Evolutionary conservation across 805 yeast species (phyloP).

Genomic region (Saturnispora saitoi): DNA sequence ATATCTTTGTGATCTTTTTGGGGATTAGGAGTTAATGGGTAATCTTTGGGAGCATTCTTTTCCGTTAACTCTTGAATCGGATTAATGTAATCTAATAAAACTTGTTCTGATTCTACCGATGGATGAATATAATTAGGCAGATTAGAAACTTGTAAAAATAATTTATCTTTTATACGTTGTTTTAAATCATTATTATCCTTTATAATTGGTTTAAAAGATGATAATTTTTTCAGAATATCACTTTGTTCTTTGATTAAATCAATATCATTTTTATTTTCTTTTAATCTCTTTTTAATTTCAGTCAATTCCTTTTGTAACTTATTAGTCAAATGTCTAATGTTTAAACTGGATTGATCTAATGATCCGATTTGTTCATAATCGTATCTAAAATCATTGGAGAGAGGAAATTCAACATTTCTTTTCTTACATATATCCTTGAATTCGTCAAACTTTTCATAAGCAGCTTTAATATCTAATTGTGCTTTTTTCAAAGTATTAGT

Average conservation of each 20-base stretch:
- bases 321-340: slow-evolving; percentile 19
- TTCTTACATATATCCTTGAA: slow-evolving; percentile 26
- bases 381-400: slow-evolving; percentile 16
- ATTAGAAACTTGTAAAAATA: slow-evolving; percentile 35
- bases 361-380: slow-evolving; percentile 15
- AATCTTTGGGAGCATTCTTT: slow-evolving; percentile 13
- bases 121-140: slow-evolving; percentile 59
- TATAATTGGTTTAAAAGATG: slow-evolving; percentile 24
- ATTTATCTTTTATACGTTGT: slow-evolving; percentile 28
- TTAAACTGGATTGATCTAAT: slow-evolving; percentile 12
- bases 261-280: slow-evolving; percentile 7
- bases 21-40: slow-evolving; percentile 11
- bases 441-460: slow-evolving; percentile 22
- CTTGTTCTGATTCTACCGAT: slow-evolving; percentile 35
- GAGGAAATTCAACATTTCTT: slow-evolving; percentile 27
- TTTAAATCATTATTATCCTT: slow-evolving; percentile 22
- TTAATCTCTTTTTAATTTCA: slow-evolving; percentile 9
- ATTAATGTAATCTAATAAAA: slow-evolving; percentile 46
- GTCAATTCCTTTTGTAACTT: slow-evolving; percentile 15
- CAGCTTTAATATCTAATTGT: slow-evolving; percentile 28
- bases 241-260: slow-evolving; percentile 5
- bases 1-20: slow-evolving; percentile 57
- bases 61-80: slow-evolving; percentile 24
- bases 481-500: slow-evolving; percentile 29
- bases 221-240: slow-evolving; percentile 13